Base-by-base conservation (phyloP, 139 green algal genomes). In the Chlorella sp. region DNA sequence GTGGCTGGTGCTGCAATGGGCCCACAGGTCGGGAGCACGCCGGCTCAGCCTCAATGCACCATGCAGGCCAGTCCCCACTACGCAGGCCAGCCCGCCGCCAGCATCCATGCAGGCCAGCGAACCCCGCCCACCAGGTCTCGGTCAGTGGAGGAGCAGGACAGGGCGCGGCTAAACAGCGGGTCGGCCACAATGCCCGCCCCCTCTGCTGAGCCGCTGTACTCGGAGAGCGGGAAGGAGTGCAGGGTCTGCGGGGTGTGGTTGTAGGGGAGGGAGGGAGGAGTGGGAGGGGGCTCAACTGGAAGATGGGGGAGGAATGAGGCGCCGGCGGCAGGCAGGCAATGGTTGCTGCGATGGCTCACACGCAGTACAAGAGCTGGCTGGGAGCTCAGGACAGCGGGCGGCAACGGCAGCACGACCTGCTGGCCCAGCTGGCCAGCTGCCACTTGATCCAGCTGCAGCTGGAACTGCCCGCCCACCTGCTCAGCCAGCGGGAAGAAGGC, bases 211-310 rank as follows among this genome's bases (percentile, higher is more conserved):
- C 73, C 78, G 2, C 19, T 36, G 67, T 88, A 90, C 5, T 82
- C 68, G 26, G 65, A 44, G 43, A 92, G 43, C 56, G 89, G 89
- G 60, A 87, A 76, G 28, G 84, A 88, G 58, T 88, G 54, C 28
- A 89, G 60, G 51, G 48, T 68, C 56, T 74, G 74, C 34, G 41
- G 3, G 40, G 7, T 7, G 13, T 17, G 28, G 19, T 28, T 38
- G 62, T 36, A 30, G 62, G 62, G 62, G 4, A 40, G 36, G 6
- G 36, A 74, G 36, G 68, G 36, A 74, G 0, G 36, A 6, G 34
- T 74, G 13, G 36, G 68, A 48, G 19, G 30, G 56, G 30, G 56
- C 28, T 7, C 56, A 65, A 5, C 30, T 65, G 56, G 22, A 65
- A 65, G 22, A 41, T 40, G 8, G 8, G 19, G 68, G 19, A 16